These are phyloP conservation scores for Sporothrix schenckii DNA, from an alignment of 2,329 filamentous ascomycete genomes.

Conservation along the genomic window DNA sequence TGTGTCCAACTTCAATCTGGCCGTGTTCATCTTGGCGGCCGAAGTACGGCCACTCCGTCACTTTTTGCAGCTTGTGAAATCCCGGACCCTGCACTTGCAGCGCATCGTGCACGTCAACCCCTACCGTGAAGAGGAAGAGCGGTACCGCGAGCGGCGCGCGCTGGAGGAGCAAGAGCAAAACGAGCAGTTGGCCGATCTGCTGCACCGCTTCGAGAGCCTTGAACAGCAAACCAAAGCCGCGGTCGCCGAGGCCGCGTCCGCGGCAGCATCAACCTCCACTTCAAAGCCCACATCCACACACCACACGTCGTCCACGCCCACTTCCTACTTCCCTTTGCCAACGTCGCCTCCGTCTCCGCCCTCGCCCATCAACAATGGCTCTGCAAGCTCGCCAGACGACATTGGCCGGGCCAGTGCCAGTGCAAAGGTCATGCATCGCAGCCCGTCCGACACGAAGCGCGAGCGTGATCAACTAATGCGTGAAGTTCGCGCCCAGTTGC, in stretches of 20 bases:
- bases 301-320: not conserved
- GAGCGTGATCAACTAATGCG: conserved; percentile 46
- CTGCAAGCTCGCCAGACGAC: not conserved
- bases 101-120: conserved; percentile 65
- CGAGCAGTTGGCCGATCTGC: conserved; percentile 57
- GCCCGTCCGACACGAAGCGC: conserved; percentile 36
- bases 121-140: conserved; percentile 39
- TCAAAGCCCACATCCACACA: not conserved
- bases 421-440: not conserved
- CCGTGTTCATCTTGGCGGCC: conserved; percentile 83
- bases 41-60: conserved; percentile 84
- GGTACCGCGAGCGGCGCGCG: conserved; percentile 32
- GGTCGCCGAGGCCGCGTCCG: not conserved
- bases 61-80: conserved; percentile 76
- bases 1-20: conserved; percentile 90
- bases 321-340: conserved; percentile 1
- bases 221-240: conserved; percentile 52
- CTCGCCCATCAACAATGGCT: not conserved
- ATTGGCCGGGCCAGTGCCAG: not conserved
- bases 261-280: conserved; percentile 6
- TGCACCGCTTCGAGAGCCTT: conserved; percentile 68
- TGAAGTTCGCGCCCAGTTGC: conserved; percentile 67
- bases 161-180: conserved; percentile 43
- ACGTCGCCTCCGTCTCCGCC: conserved; percentile 13
- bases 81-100: conserved; percentile 80